These are phyloP conservation scores for Apostasia ramifera DNA, from an alignment of 106 monocot species.

Conservation along the genomic window DNA sequence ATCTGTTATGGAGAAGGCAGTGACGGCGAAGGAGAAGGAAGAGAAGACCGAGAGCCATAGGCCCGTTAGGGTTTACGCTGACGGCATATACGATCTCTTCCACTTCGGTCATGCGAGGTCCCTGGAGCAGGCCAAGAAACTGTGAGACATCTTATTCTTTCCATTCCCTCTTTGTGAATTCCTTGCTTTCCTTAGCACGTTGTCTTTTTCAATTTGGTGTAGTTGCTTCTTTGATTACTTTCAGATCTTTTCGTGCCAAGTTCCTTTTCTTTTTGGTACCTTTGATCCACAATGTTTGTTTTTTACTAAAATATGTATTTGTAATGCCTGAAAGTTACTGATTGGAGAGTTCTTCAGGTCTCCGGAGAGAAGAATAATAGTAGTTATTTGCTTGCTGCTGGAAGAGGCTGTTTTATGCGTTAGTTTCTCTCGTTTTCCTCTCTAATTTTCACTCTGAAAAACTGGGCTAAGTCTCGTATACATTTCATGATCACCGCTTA, in stretches of 20 bases:
- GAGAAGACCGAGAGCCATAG: slow-evolving; percentile 4
- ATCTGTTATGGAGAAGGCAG: not conserved
- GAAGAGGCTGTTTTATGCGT: too few species aligned
- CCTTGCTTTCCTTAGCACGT: not conserved
- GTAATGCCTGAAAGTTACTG: too few species aligned
- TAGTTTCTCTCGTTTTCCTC: too few species aligned
- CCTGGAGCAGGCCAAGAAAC: slow-evolving; percentile 62
- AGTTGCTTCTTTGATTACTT: not conserved
- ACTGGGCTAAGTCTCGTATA: too few species aligned
- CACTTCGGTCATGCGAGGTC: slow-evolving; percentile 68
- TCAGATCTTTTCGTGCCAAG: not conserved
- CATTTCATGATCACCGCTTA: too few species aligned
- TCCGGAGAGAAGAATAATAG: too few species aligned
- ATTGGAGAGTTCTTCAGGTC: too few species aligned
- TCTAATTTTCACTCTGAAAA: too few species aligned
- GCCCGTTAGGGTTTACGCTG: slow-evolving; percentile 61
- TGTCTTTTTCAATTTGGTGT: not conserved
- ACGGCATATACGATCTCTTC: slow-evolving; percentile 72
- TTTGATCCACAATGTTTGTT: too few species aligned
- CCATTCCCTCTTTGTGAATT: not conserved
- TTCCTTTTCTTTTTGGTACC: not conserved
- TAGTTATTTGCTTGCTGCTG: too few species aligned
- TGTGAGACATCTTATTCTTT: slow-evolving; percentile 8
- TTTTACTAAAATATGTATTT: too few species aligned
- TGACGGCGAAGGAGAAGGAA: not conserved